Base-by-base conservation (phyloP, 2,329 filamentous ascomycete species). In the Aspergillus piperis region DNA sequence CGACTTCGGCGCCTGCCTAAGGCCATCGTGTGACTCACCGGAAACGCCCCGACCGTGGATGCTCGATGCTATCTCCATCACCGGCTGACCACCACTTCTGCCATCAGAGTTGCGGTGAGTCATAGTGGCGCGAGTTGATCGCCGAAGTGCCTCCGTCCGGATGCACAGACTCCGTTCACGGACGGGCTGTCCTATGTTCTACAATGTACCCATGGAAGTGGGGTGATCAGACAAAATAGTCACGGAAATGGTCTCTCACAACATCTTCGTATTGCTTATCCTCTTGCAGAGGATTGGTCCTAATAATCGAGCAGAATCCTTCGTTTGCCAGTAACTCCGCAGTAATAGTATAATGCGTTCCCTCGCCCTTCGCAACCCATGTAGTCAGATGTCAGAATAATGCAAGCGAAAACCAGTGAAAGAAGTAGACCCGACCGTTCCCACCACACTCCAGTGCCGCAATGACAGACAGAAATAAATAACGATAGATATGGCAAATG, bases 391-490 rank as follows among this genome's bases (percentile, higher is more conserved):
- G 38, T 27, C 38, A 44, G 39, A 42, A 54, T n/a, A 42, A 55
- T 42, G 39, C 53, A 55, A 10, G 36, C 36, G 32, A 44, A n/a
- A 42, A 55, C 2, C 53, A 41, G 38, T 17, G 48, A 59, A 52
- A 58, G 61, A 63, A 66, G 60, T 59, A 68, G 58, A 65, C 64
- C 71, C 64, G 62, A 66, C 71, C 68, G 66, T 69, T 66, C 66
- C 71, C 62, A 67, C 63, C 69, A 65, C 71, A 71, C 72, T 73
- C 72, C 71, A 58, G 66, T 64, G 64, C 63, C 61, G 67, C 62
- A 62, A 63, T 54, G 61, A 60, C 62, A 55, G 50, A 55, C 59
- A 62, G 57, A 42, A 63, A 57, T 60, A 58, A 61, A 59, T 56
- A 66, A 60, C 47, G 38, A 57, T 60, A 60, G 47, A 48, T 57